These are phyloP conservation scores for Nitzschia sp. DNA, from an alignment of 108 stramenopile genomes.

Conservation along the genomic window DNA sequence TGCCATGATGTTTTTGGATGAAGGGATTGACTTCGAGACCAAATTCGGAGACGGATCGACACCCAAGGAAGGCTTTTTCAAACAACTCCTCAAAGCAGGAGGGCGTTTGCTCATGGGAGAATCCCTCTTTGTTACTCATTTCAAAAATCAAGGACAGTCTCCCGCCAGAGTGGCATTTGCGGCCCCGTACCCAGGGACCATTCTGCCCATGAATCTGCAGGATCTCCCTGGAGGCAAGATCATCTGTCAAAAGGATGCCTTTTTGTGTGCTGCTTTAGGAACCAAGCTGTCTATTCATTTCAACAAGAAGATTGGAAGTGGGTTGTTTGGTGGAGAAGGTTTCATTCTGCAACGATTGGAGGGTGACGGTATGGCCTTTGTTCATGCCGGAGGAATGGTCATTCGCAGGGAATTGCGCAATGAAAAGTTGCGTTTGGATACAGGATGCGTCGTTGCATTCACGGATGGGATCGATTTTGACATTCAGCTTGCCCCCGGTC, in stretches of 20 bases:
- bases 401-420: conserved; percentile 60
- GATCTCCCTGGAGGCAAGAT: conserved; percentile 47
- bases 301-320: conserved; percentile 58
- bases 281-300: conserved; percentile 72
- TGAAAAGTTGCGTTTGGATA: conserved; percentile 69
- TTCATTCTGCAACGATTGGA: conserved; percentile 76
- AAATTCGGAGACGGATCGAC: conserved; percentile 62
- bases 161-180: conserved; percentile 65
- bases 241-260: conserved; percentile 80
- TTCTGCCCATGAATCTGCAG: conserved; percentile 57
- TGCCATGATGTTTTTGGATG: conserved; percentile 78
- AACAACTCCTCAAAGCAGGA: conserved; percentile 47
- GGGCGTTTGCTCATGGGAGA: conserved; percentile 72
- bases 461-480: conserved; percentile 65
- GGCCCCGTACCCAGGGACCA: conserved; percentile 69
- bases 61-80: conserved; percentile 32
- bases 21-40: conserved; percentile 74
- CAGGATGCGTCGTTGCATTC: conserved; percentile 78
- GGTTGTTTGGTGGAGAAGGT: conserved; percentile 88
- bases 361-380: conserved; percentile 68
- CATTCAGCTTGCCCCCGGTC: conserved; percentile 64
- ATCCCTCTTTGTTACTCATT: conserved; percentile 73
- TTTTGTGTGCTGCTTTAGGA: conserved; percentile 62
- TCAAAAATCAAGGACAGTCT: conserved; percentile 55
- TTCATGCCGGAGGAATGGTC: conserved; percentile 75